Conservation (phyloP, 805 yeast genomes). For the Pichia ethanolica region DNA sequence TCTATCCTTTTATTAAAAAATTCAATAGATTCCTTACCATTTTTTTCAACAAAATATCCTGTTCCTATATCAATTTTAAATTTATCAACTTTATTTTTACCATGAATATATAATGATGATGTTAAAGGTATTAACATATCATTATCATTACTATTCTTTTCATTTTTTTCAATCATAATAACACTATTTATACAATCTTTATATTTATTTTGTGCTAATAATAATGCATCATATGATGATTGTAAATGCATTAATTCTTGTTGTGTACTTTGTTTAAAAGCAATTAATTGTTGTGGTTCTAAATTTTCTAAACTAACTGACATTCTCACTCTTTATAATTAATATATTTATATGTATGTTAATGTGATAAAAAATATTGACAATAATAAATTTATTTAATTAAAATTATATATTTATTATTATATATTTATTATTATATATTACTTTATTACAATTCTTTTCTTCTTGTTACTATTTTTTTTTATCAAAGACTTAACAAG, state of each 20-base stretch:
- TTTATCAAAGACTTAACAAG: background rate
- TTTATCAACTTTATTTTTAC: constrained; percentile 53
- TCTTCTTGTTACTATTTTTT: background rate
- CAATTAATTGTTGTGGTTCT: constrained; percentile 76
- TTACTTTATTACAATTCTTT: background rate
- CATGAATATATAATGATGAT: constrained; percentile 84
- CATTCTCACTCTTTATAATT: no score
- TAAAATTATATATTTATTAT: no score
- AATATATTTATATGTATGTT: background rate
- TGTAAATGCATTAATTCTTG: constrained; percentile 82
- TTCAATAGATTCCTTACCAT: constrained; percentile 51
- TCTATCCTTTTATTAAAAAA: constrained; percentile 70
- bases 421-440: background rate
- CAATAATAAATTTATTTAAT: no score
- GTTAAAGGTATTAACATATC: constrained; percentile 77
- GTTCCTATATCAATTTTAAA: constrained; percentile 94
- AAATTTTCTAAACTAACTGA: constrained; percentile 48
- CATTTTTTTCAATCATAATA: constrained; percentile 36
- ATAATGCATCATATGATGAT: constrained; percentile 74
- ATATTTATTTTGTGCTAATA: constrained; percentile 75
- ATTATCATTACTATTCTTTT: constrained; percentile 32
- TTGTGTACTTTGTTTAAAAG: constrained; percentile 75
- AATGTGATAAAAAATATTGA: background rate
- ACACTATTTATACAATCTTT: constrained; percentile 73
- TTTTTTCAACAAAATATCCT: constrained; percentile 87